These are phyloP conservation scores for Aspergillus sp. DNA, from an alignment of 2,329 filamentous ascomycete species.

Conservation along the genomic window DNA sequence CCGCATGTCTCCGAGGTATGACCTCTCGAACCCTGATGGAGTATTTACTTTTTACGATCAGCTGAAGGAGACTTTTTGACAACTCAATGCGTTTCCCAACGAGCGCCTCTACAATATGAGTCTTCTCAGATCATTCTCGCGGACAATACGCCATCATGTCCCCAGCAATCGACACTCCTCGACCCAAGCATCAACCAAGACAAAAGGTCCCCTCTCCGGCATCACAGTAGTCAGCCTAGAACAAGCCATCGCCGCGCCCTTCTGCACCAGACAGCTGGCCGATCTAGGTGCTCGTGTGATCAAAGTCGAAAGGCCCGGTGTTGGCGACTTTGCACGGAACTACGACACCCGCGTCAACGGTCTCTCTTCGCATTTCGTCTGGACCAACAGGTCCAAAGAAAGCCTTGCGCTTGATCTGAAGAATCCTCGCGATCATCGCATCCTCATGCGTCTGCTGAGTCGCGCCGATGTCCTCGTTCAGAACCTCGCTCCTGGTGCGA, in stretches of 20 bases:
- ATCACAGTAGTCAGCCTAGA: conserved; percentile 55
- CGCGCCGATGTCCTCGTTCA: conserved; percentile 55
- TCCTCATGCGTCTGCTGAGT: conserved; percentile 46
- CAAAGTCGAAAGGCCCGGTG: conserved; percentile 54
- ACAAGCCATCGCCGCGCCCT: conserved; percentile 56
- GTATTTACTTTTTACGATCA: not conserved
- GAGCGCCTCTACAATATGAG: not conserved
- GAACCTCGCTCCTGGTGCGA: conserved; percentile 54
- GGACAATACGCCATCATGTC: not conserved
- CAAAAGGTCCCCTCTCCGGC: conserved; percentile 39
- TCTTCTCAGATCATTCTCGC: not conserved
- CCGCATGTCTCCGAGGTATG: not conserved
- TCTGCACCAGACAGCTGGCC: conserved; percentile 55
- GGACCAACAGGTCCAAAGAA: conserved; percentile 57
- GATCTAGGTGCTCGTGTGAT: conserved; percentile 57
- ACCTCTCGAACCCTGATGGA: not conserved
- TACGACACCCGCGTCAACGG: conserved; percentile 54
- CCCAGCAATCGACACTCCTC: conserved; percentile 5
- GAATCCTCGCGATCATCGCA: conserved; percentile 40
- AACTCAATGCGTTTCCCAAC: no score
- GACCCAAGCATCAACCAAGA: not conserved
- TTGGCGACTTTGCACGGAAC: conserved; percentile 54
- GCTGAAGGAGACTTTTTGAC: no score
- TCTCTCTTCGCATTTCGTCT: conserved; percentile 56
- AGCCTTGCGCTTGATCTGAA: conserved; percentile 54